Conservation (phyloP, 176 grass and related monocot genomes). For the Triticum dicoccoides region DNA sequence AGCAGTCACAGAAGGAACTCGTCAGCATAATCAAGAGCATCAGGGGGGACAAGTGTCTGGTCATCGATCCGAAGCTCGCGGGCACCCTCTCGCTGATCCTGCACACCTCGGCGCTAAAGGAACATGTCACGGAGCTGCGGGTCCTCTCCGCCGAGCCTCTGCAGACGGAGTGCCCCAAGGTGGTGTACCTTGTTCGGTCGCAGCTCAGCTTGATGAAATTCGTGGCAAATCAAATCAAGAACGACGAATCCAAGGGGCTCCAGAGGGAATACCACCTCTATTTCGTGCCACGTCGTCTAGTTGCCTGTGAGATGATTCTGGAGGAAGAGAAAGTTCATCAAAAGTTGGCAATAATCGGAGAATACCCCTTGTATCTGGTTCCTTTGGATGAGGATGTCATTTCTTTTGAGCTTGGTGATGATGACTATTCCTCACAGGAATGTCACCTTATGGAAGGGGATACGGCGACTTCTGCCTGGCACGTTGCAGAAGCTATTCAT, state of each 20-base stretch:
- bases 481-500: slow-evolving; percentile 91
- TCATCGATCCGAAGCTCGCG: slow-evolving; percentile 73
- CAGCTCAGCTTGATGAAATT: slow-evolving; percentile 69
- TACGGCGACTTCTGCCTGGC: slow-evolving; percentile 77
- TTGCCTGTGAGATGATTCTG: slow-evolving; percentile 37
- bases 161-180: slow-evolving; percentile 67
- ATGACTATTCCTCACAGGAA: slow-evolving; percentile 70
- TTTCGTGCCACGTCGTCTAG: background rate
- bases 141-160: slow-evolving; percentile 56
- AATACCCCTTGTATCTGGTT: slow-evolving; percentile 78
- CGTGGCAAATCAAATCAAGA: slow-evolving; percentile 58
- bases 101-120: slow-evolving; percentile 78
- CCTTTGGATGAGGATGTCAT: slow-evolving; percentile 89
- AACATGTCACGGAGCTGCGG: slow-evolving; percentile 61
- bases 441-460: slow-evolving; percentile 69
- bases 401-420: slow-evolving; percentile 62
- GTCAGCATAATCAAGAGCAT: slow-evolving; percentile 63
- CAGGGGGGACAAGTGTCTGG: slow-evolving; percentile 71
- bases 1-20: slow-evolving; percentile 75
- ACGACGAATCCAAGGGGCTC: slow-evolving; percentile 60
- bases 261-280: slow-evolving; percentile 34
- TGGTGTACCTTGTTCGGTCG: slow-evolving; percentile 64
- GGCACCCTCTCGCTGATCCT: slow-evolving; percentile 68
- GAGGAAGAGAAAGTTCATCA: slow-evolving; percentile 91
- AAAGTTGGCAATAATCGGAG: slow-evolving; percentile 59